Percentiles rank a stretch among this genome's conserved stretches.
Evolutionary conservation across 192 early-diverging fungal species (phyloP).

Genomic region (Coemansia sp.): DNA sequence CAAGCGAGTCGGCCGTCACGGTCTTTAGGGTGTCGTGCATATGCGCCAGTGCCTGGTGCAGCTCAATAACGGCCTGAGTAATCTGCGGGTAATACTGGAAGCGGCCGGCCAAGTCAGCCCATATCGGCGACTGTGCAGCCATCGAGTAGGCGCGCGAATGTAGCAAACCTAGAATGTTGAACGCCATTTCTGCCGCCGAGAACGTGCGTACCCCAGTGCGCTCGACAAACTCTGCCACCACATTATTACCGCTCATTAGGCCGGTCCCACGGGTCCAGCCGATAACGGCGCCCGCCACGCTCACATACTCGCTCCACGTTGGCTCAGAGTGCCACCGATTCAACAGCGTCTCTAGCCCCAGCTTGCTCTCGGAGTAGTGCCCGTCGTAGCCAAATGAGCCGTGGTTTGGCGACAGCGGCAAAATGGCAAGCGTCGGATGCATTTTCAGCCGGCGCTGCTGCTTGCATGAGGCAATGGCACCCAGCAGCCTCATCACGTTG

Average conservation of each 20-base stretch:
- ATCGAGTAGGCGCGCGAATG: slow-evolving; percentile 73
- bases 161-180: slow-evolving; percentile 85
- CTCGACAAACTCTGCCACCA: slow-evolving; percentile 85
- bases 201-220: slow-evolving; percentile 85
- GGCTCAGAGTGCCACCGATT: slow-evolving; percentile 85
- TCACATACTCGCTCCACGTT: slow-evolving; percentile 79
- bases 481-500: slow-evolving; percentile 83
- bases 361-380: slow-evolving; percentile 91
- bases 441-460: slow-evolving; percentile 68
- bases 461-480: slow-evolving; percentile 82
- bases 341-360: slow-evolving; percentile 86
- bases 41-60: slow-evolving; percentile 8
- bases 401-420: slow-evolving; percentile 96
- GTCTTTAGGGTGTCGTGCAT: slow-evolving; percentile 6
- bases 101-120: slow-evolving; percentile 39
- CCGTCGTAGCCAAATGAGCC: slow-evolving; percentile 91
- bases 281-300: slow-evolving; percentile 87
- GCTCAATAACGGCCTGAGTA: not conserved
- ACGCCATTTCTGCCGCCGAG: slow-evolving; percentile 88
- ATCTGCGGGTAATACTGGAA: slow-evolving; percentile 25
- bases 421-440: slow-evolving; percentile 79
- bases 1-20: not conserved
- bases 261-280: slow-evolving; percentile 98
- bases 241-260: slow-evolving; percentile 88
- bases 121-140: slow-evolving; percentile 59